Percentiles rank a stretch among this genome's conserved stretches.
phyloP scores from a whole-genome alignment of 331 rosid genomes.

The Arachis monticola region DNA sequence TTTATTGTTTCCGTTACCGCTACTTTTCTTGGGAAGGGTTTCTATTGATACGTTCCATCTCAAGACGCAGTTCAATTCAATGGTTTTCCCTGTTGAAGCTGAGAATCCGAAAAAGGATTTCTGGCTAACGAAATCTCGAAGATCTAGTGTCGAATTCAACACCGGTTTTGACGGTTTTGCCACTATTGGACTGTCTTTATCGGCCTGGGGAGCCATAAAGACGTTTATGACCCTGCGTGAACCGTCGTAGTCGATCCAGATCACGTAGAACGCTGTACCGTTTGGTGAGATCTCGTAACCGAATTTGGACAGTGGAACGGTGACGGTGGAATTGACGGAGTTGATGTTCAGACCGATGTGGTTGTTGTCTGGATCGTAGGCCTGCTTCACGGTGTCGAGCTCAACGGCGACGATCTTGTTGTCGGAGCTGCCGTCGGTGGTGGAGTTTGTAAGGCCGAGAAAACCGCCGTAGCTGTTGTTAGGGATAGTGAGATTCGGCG shows the following conservation, averaged over 20 bases:
- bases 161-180: conserved; percentile 52
- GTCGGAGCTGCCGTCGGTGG: conserved; percentile 55
- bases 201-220: conserved; percentile 45
- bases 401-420: conserved; percentile 73
- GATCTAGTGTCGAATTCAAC: conserved; percentile 44
- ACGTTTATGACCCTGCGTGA: conserved; percentile 34
- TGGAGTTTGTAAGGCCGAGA: conserved; percentile 72
- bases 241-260: conserved; percentile 75
- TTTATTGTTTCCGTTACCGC: not conserved
- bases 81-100: conserved; percentile 62
- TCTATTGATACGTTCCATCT: conserved; percentile 74
- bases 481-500: conserved; percentile 51
- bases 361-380: conserved; percentile 61
- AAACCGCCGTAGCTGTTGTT: conserved; percentile 53
- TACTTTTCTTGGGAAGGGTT: conserved; percentile 13
- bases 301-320: conserved; percentile 37
- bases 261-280: conserved; percentile 34
- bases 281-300: conserved; percentile 55
- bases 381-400: conserved; percentile 68
- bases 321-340: conserved; percentile 47
- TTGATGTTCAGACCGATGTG: conserved; percentile 74
- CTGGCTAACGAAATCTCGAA: conserved; percentile 36
- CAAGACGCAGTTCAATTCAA: conserved; percentile 64
- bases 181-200: not conserved
- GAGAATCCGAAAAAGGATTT: conserved; percentile 72